Percentiles rank a stretch among this genome's conserved stretches.
Evolutionary conservation across 2,329 filamentous ascomycete genomes (phyloP).

Genomic region (Paecilomyces niveus): DNA sequence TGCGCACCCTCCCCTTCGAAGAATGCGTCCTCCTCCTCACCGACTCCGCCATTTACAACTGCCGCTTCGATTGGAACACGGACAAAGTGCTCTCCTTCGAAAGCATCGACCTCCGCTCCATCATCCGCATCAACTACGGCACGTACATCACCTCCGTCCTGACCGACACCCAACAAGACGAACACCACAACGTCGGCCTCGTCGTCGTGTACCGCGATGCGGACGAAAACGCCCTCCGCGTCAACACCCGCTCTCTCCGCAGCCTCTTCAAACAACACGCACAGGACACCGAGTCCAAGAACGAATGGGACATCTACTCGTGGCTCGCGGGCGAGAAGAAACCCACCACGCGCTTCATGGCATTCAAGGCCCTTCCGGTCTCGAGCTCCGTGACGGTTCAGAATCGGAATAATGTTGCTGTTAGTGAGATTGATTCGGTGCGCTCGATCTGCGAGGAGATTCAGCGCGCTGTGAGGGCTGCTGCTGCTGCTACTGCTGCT

Average conservation of each 20-base stretch:
- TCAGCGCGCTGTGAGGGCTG: constrained; percentile 55
- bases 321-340: constrained; percentile 29
- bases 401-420: constrained; percentile 11
- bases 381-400: constrained; percentile 20
- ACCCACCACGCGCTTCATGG: constrained; percentile 28
- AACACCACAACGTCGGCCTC: constrained; percentile 74
- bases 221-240: constrained; percentile 63
- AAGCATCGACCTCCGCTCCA: constrained; percentile 66
- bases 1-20: constrained; percentile 68
- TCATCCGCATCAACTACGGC: constrained; percentile 68
- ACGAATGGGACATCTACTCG: constrained; percentile 36
- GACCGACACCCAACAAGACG: constrained; percentile 68
- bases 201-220: constrained; percentile 69
- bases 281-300: constrained; percentile 18
- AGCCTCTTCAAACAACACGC: constrained; percentile 47
- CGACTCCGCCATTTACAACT: constrained; percentile 76
- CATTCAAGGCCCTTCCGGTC: constrained; percentile 37
- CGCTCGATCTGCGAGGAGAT: constrained; percentile 69
- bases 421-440: constrained; percentile 47
- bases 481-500: neutral
- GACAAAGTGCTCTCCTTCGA: constrained; percentile 94
- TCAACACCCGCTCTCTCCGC: constrained; percentile 75
- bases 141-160: constrained; percentile 88
- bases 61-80: constrained; percentile 87
- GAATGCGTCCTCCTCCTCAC: constrained; percentile 85